phyloP scores from a whole-genome alignment of 2,329 filamentous ascomycete species.

The Talaromyces sp. region DNA sequence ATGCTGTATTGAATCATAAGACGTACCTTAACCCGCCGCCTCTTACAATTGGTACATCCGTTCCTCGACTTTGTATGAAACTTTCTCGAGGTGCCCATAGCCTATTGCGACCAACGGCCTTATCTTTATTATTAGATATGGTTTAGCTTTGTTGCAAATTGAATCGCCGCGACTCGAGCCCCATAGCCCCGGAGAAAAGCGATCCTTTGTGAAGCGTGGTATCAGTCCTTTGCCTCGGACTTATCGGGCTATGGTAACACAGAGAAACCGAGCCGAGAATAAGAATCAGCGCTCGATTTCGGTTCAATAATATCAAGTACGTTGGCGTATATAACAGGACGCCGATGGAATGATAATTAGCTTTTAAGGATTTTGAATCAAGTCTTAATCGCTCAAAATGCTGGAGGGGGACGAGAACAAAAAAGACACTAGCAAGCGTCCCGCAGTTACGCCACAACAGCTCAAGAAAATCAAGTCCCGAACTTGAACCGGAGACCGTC shows the following conservation, averaged over 20 bases:
- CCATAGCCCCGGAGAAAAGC: background rate
- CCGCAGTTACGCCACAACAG: background rate
- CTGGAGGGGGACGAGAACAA: background rate
- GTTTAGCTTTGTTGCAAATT: background rate
- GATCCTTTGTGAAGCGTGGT: background rate
- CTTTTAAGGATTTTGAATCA: background rate
- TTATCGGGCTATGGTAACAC: background rate
- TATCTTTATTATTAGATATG: background rate
- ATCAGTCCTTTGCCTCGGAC: background rate
- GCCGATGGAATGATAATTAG: background rate
- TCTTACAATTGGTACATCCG: slow-evolving; percentile 18
- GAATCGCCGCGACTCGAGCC: background rate
- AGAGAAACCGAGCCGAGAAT: background rate
- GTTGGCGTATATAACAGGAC: too few relatives aligned
- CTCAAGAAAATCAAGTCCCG: background rate
- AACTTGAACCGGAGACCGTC: too few relatives aligned
- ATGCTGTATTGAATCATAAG: background rate
- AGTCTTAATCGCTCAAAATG: background rate
- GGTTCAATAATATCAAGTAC: background rate
- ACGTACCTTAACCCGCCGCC: slow-evolving; percentile 15
- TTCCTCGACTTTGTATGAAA: slow-evolving; percentile 18
- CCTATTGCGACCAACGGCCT: background rate
- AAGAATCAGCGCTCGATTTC: background rate
- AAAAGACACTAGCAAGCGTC: background rate
- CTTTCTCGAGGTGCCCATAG: slow-evolving; percentile 16